Evolutionary conservation across 768 basidiomycete species (phyloP).

Genomic region (Epithele typhae): DNA sequence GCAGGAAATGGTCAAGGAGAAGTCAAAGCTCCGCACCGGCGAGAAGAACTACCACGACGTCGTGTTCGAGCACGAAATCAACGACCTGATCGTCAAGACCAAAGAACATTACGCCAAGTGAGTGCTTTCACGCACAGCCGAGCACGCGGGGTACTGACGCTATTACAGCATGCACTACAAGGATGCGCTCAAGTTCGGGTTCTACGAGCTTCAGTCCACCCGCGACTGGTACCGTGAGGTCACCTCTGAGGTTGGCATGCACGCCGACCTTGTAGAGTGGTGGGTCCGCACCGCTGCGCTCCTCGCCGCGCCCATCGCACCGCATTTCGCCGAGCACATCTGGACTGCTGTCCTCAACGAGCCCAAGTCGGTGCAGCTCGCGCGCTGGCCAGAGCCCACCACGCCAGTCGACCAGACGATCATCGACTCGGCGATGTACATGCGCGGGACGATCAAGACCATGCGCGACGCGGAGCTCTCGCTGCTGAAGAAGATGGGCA

Average conservation of each 20-base stretch:
- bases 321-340: constrained; percentile 92
- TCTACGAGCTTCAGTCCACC: constrained; percentile 89
- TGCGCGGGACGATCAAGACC: constrained; percentile 86
- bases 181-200: constrained; percentile 90
- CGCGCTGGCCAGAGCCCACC: constrained; percentile 74
- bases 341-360: constrained; percentile 74
- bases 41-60: constrained; percentile 78
- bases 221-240: constrained; percentile 98
- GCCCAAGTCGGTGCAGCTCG: constrained; percentile 72
- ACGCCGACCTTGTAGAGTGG: constrained; percentile 76
- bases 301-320: constrained; percentile 81
- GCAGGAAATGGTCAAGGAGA: constrained; percentile 78
- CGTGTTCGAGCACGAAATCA: constrained; percentile 89
- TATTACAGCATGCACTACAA: constrained; percentile 82
- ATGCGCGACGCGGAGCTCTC: constrained; percentile 85
- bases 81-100: constrained; percentile 78
- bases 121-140: too few relatives aligned
- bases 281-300: constrained; percentile 84
- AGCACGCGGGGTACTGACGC: not conserved
- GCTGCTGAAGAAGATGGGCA: constrained; percentile 74
- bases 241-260: constrained; percentile 86
- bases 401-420: constrained; percentile 56
- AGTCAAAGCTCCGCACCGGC: constrained; percentile 69
- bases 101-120: constrained; percentile 80
- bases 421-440: constrained; percentile 76